These are phyloP conservation scores for Agrocybe chaxingu DNA, from an alignment of 768 basidiomycete species.

Conservation along the genomic window DNA sequence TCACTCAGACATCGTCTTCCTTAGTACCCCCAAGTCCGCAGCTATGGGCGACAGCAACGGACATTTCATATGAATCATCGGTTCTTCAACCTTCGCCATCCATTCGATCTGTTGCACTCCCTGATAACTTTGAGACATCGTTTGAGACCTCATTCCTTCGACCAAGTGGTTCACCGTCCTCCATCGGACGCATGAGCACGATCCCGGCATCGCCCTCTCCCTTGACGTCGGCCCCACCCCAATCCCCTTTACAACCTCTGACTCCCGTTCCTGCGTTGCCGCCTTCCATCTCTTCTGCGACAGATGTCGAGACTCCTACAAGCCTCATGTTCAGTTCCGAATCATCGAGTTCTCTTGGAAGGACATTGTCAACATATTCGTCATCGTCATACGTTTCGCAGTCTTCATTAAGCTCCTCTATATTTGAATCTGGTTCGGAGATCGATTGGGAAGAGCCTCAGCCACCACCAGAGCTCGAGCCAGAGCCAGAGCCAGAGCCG, in stretches of 20 bases:
- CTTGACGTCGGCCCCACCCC: conserved; percentile 26
- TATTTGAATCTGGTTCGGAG: conserved; percentile 31
- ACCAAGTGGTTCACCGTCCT: conserved; percentile 53
- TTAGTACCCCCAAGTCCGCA: conserved; percentile 35
- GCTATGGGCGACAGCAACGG: conserved; percentile 60
- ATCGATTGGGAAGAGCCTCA: conserved; percentile 25
- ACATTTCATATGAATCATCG: conserved; percentile 74
- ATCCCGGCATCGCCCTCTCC: conserved; percentile 35
- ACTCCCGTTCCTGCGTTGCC: conserved; percentile 37
- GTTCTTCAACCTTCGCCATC: conserved; percentile 72
- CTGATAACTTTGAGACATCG: conserved; percentile 60
- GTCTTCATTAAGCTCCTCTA: conserved; percentile 38
- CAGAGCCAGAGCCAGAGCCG: conserved; percentile 10
- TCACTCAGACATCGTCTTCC: conserved; percentile 34
- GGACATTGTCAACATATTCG: conserved; percentile 35
- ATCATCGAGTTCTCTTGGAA: conserved; percentile 31
- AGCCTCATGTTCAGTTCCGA: conserved; percentile 28
- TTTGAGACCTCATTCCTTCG: conserved; percentile 75
- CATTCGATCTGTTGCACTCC: conserved; percentile 45
- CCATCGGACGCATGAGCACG: conserved; percentile 39
- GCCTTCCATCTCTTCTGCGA: conserved; percentile 25
- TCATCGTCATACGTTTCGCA: conserved; percentile 39
- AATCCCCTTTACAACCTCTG: conserved; percentile 32
- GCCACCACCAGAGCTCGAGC: conserved; percentile 1
- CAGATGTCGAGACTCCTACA: conserved; percentile 31